Base-by-base conservation (phyloP, 2,329 filamentous ascomycete genomes). In the Diaporthe sp. region DNA sequence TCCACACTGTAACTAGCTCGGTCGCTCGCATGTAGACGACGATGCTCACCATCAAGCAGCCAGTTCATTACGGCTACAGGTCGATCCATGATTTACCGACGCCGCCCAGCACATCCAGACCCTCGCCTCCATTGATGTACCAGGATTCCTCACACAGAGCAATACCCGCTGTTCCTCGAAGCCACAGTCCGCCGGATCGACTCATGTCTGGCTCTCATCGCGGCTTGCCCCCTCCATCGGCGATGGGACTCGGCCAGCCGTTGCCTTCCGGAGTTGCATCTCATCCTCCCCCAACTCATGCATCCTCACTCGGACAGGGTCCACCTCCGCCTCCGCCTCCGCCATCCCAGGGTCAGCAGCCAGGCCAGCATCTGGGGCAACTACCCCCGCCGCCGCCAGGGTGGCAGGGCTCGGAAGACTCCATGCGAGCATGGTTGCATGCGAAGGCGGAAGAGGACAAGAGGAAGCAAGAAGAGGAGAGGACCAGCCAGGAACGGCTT, bases 361-460 rank as follows among this genome's bases (percentile, higher is more conserved):
- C 75, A 28, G 51, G 65, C 22, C 77, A 77, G 68, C 67, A 73
- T 42, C 28, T 89, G 75, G 88, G 87, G 46, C 87, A 90, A 76
- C 84, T 94, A 53, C 92, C 92, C n/a, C 87, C 90, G 42, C 91
- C 92, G 39, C 88, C 90, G 55, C 89, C 92, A 81, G 94, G 92
- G 89, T 90, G 93, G 80, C 90, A 93, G 79, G 89, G 89, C 65
- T 87, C 89, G 46, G 93, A 94, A 80, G 93, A 95, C 51, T 89
- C 91, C 3, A 94, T 94, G 92, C 91, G 89, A 77, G 89, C 88
- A 73, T 95, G 93, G 93, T 85, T 95, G 31, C 84, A 89, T 73
- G 92, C 93, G 72, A 94, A 92, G 82, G 87, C 91, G 0, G 94
- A 95, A 82, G 94, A 95, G 81, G 94, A 95, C 80, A 91, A 88